Evolutionary conservation across 352 stramenopile species (phyloP).

Genomic region (Pythium phragmitis): DNA sequence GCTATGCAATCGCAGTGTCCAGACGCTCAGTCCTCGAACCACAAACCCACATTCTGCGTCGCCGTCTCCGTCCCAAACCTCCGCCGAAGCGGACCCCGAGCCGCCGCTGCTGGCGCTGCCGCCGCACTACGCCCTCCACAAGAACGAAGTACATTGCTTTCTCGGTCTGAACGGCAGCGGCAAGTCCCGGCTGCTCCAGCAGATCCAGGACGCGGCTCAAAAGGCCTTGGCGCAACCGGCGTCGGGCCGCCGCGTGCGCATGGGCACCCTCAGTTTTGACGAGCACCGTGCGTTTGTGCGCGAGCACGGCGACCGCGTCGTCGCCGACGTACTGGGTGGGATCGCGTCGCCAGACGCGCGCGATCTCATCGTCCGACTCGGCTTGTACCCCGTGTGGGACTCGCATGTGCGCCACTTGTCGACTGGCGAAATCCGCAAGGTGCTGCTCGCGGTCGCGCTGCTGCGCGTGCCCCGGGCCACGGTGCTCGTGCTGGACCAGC

Average conservation of each 20-base stretch:
- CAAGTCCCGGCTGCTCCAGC: slow-evolving; percentile 56
- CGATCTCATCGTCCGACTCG: slow-evolving; percentile 91
- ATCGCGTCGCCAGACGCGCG: slow-evolving; percentile 67
- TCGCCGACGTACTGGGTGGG: slow-evolving; percentile 68
- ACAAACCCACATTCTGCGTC: not conserved
- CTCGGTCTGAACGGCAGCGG: slow-evolving; percentile 69
- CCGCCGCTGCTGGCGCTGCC: slow-evolving; percentile 37
- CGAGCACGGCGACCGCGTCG: slow-evolving; percentile 47
- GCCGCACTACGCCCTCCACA: slow-evolving; percentile 41
- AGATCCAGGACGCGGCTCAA: slow-evolving; percentile 33
- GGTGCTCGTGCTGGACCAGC: slow-evolving; percentile 91
- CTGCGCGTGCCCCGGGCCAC: slow-evolving; percentile 61
- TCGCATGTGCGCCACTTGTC: slow-evolving; percentile 83
- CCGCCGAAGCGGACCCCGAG: not conserved
- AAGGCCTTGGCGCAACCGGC: not conserved
- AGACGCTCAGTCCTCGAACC: slow-evolving; percentile 5
- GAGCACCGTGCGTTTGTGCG: slow-evolving; percentile 82
- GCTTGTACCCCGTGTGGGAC: slow-evolving; percentile 88
- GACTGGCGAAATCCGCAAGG: slow-evolving; percentile 92
- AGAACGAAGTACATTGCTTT: slow-evolving; percentile 69
- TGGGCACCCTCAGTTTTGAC: slow-evolving; percentile 77
- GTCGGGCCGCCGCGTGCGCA: slow-evolving; percentile 29
- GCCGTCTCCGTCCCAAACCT: not conserved
- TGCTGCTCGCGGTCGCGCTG: slow-evolving; percentile 86
- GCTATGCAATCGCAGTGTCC: not conserved